Evolutionary conservation across 2,329 filamentous ascomycete genomes (phyloP).

Genomic region (Aspergillus brasiliensis): DNA sequence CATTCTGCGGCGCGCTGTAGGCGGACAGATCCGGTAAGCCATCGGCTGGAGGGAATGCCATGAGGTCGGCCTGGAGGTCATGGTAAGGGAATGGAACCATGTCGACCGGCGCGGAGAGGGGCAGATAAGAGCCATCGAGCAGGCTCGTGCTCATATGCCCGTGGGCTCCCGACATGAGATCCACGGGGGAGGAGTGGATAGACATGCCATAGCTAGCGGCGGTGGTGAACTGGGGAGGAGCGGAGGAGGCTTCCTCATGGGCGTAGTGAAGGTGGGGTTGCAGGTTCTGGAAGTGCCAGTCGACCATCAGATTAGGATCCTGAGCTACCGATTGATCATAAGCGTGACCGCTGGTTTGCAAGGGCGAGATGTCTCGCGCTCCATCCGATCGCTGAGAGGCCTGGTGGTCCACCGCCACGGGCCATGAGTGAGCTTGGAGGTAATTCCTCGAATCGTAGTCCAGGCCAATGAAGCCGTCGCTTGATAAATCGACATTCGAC

Average conservation of each 20-base stretch:
- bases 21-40: conserved; percentile 51
- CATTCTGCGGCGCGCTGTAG: conserved; percentile 41
- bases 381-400: conserved; percentile 39
- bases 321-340: conserved; percentile 47
- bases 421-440: conserved; percentile 46
- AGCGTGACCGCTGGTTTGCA: conserved; percentile 47
- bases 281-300: conserved; percentile 50
- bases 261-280: conserved; percentile 44
- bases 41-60: conserved; percentile 52
- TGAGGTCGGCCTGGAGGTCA: conserved; percentile 73
- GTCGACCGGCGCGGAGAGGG: conserved; percentile 59
- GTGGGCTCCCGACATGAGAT: conserved; percentile 61
- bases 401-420: conserved; percentile 46
- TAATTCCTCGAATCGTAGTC: conserved; percentile 53
- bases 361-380: conserved; percentile 45
- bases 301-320: conserved; percentile 47
- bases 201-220: conserved; percentile 59
- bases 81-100: conserved; percentile 73
- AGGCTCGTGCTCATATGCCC: conserved; percentile 62
- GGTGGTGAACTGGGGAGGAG: conserved; percentile 56
- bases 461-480: conserved; percentile 49
- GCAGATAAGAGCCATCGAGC: conserved; percentile 65
- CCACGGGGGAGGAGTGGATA: conserved; percentile 52
- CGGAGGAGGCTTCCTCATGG: conserved; percentile 58
- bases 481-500: conserved; percentile 48